Percentiles rank a stretch among this genome's conserved stretches.
These are phyloP conservation scores for Aspergillus amoenus DNA, from an alignment of 2,329 filamentous ascomycete genomes.

Conservation along the genomic window DNA sequence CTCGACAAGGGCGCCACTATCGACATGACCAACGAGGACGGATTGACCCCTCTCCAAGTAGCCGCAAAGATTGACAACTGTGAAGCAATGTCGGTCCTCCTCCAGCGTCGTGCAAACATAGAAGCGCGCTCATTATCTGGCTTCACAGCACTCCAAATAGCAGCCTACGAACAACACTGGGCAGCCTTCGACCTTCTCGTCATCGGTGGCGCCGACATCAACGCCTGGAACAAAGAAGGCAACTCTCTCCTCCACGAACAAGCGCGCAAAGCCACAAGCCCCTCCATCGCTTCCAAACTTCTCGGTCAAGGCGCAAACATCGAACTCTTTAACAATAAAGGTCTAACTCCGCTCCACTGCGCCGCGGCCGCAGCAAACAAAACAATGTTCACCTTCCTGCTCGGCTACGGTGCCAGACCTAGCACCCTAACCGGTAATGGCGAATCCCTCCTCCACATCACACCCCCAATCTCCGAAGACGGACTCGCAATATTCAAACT, in stretches of 20 bases:
- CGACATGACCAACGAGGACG: conserved; percentile 25
- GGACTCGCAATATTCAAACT: conserved; percentile 28
- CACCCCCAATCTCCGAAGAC: conserved; percentile 21
- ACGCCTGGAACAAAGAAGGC: conserved; percentile 29
- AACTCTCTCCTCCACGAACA: conserved; percentile 30
- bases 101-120: conserved; percentile 25
- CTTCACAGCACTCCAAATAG: conserved; percentile 27
- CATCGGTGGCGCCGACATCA: conserved; percentile 31
- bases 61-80: conserved; percentile 29
- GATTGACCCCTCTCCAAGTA: conserved; percentile 30
- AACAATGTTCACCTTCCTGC: conserved; percentile 25
- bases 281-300: conserved; percentile 23
- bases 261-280: conserved; percentile 15
- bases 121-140: conserved; percentile 25
- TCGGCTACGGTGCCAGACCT: conserved; percentile 24
- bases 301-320: conserved; percentile 28
- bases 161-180: conserved; percentile 27
- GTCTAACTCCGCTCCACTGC: conserved; percentile 31
- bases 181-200: conserved; percentile 31
- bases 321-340: conserved; percentile 27
- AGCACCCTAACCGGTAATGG: conserved; percentile 27
- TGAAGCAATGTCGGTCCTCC: conserved; percentile 29
- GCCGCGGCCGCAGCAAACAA: conserved; percentile 30
- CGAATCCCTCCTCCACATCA: conserved; percentile 32
- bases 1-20: conserved; percentile 29